These are phyloP conservation scores for Aspergillus sp. DNA, from an alignment of 2,329 filamentous ascomycete species.

Conservation along the genomic window DNA sequence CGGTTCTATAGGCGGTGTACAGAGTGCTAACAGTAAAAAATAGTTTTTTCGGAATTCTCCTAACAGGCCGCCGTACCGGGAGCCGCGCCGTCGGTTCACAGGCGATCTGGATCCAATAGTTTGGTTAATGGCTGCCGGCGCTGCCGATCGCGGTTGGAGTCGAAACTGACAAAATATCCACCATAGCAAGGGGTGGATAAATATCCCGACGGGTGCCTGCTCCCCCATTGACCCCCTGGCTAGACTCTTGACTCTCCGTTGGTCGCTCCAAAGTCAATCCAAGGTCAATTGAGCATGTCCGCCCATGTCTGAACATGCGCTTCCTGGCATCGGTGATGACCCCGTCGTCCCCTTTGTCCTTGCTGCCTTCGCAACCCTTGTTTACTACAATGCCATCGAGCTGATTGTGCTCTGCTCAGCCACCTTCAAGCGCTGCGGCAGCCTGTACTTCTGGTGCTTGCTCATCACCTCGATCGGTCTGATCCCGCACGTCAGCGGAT, in stretches of 20 bases:
- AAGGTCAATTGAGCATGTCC: too few relatives aligned
- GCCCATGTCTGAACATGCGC: neutral
- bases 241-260: too few relatives aligned
- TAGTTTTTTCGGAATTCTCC: too few relatives aligned
- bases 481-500: slow-evolving; percentile 39
- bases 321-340: neutral
- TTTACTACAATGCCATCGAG: slow-evolving; percentile 47
- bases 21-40: too few relatives aligned
- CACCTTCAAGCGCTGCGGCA: slow-evolving; percentile 41
- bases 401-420: slow-evolving; percentile 43
- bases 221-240: too few relatives aligned
- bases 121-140: neutral
- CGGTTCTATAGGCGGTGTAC: too few relatives aligned
- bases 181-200: too few relatives aligned
- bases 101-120: neutral
- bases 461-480: slow-evolving; percentile 38
- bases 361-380: slow-evolving; percentile 42
- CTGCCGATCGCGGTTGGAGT: neutral
- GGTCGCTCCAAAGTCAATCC: too few relatives aligned
- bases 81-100: neutral
- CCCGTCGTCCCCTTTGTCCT: slow-evolving; percentile 21
- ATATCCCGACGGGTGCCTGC: too few relatives aligned
- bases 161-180: too few relatives aligned
- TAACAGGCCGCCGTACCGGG: too few relatives aligned
- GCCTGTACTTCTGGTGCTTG: slow-evolving; percentile 48